Conservation (phyloP, 805 yeast genomes). For the Candida corydali region DNA sequence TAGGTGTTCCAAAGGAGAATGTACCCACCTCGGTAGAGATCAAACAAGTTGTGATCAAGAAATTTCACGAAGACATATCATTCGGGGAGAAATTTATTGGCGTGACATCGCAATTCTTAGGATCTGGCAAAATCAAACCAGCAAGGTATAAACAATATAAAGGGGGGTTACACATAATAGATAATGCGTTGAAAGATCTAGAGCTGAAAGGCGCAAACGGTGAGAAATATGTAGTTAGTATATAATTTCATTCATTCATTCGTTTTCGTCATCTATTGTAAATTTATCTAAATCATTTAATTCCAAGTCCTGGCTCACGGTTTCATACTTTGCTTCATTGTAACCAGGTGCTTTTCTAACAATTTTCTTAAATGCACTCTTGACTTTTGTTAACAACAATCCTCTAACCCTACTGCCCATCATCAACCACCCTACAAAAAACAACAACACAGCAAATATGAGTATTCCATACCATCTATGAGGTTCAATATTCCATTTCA, state of each 20-base stretch:
- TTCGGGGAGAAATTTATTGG: slow-evolving; percentile 33
- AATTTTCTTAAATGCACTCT: slow-evolving; percentile 2
- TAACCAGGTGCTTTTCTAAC: slow-evolving; percentile 7
- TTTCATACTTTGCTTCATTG: slow-evolving; percentile 7
- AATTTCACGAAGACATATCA: slow-evolving; percentile 39
- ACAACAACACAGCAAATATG: slow-evolving; percentile 23
- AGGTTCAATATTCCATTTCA: slow-evolving; percentile 42
- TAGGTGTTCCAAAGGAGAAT: slow-evolving; percentile 24
- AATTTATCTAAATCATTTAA: slow-evolving; percentile 11
- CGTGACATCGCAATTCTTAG: slow-evolving; percentile 27
- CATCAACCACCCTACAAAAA: slow-evolving; percentile 27
- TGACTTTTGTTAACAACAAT: slow-evolving; percentile 3
- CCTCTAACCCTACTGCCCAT: slow-evolving; percentile 25
- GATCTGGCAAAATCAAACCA: slow-evolving; percentile 23
- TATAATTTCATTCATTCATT: slow-evolving; percentile 11
- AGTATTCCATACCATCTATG: slow-evolving; percentile 38
- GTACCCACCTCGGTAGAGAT: slow-evolving; percentile 20
- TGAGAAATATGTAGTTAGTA: slow-evolving; percentile 36
- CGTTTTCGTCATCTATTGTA: slow-evolving; percentile 18
- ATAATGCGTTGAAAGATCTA: slow-evolving; percentile 32
- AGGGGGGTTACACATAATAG: slow-evolving; percentile 31
- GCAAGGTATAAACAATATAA: slow-evolving; percentile 29
- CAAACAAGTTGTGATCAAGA: slow-evolving; percentile 33
- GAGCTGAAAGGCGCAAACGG: slow-evolving; percentile 40
- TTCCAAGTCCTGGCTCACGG: slow-evolving; percentile 7